Conservation (phyloP, 768 basidiomycete genomes). For the Cytidiella melzeri region DNA sequence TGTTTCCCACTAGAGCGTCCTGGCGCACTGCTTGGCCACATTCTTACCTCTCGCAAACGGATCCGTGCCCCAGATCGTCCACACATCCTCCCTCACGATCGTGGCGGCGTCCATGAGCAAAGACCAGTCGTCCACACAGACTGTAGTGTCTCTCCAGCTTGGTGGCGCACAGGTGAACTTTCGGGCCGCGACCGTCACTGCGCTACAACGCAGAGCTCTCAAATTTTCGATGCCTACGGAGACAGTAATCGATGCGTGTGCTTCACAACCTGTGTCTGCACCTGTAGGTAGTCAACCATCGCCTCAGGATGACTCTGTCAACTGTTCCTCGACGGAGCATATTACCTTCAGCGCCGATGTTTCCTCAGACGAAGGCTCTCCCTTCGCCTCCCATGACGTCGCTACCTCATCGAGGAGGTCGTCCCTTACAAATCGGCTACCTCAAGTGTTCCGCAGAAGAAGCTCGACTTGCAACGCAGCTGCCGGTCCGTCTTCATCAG, state of each 20-base stretch:
- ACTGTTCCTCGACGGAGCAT: background rate
- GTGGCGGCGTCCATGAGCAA: background rate
- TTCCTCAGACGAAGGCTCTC: background rate
- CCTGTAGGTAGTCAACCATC: background rate
- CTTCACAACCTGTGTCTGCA: background rate
- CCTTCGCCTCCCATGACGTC: background rate
- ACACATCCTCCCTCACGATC: background rate
- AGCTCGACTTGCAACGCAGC: background rate
- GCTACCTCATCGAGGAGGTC: background rate
- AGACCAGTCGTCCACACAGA: background rate
- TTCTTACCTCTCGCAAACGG: background rate
- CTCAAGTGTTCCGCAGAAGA: background rate
- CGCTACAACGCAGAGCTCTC: background rate
- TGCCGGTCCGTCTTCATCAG: background rate
- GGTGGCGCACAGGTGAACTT: background rate
- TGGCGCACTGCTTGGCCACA: background rate
- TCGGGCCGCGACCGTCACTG: background rate
- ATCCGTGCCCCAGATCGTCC: background rate
- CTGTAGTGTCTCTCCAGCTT: background rate
- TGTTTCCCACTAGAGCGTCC: background rate
- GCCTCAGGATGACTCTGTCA: background rate
- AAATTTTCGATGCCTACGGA: background rate
- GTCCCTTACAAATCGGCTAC: background rate
- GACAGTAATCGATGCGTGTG: background rate
- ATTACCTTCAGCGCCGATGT: background rate